Evolutionary conservation across 2,329 filamentous ascomycete species (phyloP).

Genomic region (Phyllosticta citribraziliensis): DNA sequence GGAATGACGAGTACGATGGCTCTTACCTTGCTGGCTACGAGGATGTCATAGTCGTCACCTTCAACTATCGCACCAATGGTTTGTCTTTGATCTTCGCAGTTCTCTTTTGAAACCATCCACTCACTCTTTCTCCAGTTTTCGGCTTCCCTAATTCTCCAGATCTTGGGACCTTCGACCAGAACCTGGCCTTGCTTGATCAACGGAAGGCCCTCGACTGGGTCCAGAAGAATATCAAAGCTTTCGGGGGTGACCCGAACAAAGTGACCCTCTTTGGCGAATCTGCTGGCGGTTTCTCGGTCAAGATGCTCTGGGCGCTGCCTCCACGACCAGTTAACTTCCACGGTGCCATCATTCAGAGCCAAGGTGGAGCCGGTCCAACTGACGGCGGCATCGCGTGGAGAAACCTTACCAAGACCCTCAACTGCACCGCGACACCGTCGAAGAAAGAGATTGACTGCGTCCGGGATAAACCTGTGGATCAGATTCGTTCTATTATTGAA

Average conservation of each 20-base stretch:
- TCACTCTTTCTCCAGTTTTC: not conserved
- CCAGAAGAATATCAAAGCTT: constrained; percentile 32
- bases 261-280: constrained; percentile 38
- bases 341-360: constrained; percentile 36
- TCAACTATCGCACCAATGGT: constrained; percentile 46
- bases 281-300: constrained; percentile 36
- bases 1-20: constrained; percentile 49
- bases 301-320: constrained; percentile 17
- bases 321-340: constrained; percentile 24
- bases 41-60: constrained; percentile 27
- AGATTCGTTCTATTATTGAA: constrained; percentile 41
- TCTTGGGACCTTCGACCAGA: constrained; percentile 40
- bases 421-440: constrained; percentile 40
- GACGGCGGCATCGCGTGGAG: constrained; percentile 21
- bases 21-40: constrained; percentile 43
- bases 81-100: constrained; percentile 53
- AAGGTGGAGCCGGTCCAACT: not conserved
- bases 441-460: constrained; percentile 38
- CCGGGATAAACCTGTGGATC: constrained; percentile 45
- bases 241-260: constrained; percentile 31
- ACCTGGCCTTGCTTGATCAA: constrained; percentile 30
- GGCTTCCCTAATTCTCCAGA: not conserved
- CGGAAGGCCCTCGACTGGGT: constrained; percentile 38
- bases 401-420: constrained; percentile 18
- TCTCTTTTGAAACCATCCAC: constrained; percentile 16